phyloP scores from a whole-genome alignment of 2,329 filamentous ascomycete genomes.

The Pyricularia grisea region DNA sequence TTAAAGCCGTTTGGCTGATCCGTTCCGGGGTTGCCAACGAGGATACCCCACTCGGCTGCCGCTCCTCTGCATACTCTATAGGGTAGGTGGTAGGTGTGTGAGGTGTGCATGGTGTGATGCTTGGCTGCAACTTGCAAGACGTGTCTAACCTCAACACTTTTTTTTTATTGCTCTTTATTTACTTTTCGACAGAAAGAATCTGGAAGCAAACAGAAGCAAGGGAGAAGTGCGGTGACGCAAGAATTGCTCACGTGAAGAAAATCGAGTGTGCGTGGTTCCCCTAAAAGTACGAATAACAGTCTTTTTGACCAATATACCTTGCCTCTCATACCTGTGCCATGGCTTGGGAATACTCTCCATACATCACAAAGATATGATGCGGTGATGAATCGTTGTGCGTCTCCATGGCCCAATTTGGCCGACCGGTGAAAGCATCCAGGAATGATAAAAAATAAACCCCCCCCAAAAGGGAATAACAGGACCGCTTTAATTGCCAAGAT shows the following conservation, averaged over 20 bases:
- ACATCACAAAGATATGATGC: background rate
- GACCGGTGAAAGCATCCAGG: background rate
- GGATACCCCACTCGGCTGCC: background rate
- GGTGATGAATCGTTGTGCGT: background rate
- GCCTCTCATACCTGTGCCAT: background rate
- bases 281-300: background rate
- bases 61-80: background rate
- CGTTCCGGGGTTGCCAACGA: background rate
- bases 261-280: background rate
- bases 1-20: constrained; percentile 4
- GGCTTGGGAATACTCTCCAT: background rate
- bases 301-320: background rate
- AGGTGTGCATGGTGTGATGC: background rate
- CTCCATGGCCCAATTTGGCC: background rate
- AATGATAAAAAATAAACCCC: background rate
- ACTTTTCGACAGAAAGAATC: background rate
- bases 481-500: background rate
- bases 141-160: background rate
- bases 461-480: background rate
- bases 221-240: background rate
- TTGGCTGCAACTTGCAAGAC: background rate
- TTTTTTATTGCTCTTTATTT: background rate
- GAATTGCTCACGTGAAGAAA: background rate
- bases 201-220: background rate
- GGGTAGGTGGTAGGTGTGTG: background rate